Evolutionary conservation across 331 rosid genomes (phyloP), one percentile per base, ranked within the genome.

Genomic region (Malus hybrid): DNA sequence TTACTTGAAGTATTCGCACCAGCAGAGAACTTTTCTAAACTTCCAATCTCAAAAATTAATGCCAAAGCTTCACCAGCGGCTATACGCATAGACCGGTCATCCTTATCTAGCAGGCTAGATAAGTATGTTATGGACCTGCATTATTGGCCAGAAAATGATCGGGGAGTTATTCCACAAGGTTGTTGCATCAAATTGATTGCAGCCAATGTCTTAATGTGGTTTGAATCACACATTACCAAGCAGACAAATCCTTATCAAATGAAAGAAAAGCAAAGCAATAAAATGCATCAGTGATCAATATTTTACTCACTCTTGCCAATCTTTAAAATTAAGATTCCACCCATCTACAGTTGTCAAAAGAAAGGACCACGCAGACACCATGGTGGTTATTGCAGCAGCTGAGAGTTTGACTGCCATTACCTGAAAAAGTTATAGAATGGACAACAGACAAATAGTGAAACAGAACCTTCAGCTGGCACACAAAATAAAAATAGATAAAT

Each of bases 41-140:
- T 72, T 70, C 99, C 99, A 59, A 73, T 81, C 80, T 94, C 99
- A 83, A 94, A 94, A 59, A 88, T 81, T 75, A 94, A 79, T 71
- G 97, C 97, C 80, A 94, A 83, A 3, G 99, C 99, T 84, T 94
- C 93, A 50, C 99, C 99, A 66, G 99, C 92, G 81, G 93, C 96
- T 70, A 92, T 94, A 64, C 99, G 91, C 19, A 90, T 80, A 67
- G 94, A 80, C 32, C 99, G 89, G 50, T 94, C 99, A 74, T 90
- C 97, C 85, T 90, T 94, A 71, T 94, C 97, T 61, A 94, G 92
- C 70, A 94, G 93, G 76, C 88, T 70, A 20, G 97, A 90, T 76
- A 94, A 84, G 83, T 85, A 91, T 33, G 92, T 65, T 75, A 92
- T 80, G 76, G 91, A 84, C 76, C 99, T 94, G 92, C 86, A 86